Base-by-base conservation (phyloP, 2,329 filamentous ascomycete species). In the Domatiomyces globalis region DNA sequence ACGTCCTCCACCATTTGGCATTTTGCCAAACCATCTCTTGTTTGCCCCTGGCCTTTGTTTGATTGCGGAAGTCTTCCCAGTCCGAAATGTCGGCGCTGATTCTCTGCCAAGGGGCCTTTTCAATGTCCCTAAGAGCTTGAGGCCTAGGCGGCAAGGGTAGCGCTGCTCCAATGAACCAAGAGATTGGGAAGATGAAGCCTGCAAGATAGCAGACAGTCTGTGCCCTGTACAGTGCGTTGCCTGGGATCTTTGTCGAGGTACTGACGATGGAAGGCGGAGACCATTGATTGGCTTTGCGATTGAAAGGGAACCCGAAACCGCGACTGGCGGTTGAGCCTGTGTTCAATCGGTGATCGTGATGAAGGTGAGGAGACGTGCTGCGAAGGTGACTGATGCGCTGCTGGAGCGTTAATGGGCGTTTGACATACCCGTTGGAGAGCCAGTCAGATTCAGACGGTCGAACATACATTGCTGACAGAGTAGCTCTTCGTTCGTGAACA, bases 161-260 rank as follows among this genome's bases (percentile, higher is more conserved):
- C 50, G 89, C 74, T 1, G 86, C 78, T 1, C 83, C 87, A 56
- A 87, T 72, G 70, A 90, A 85, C 87, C 87, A 94, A 51, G 80
- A 73, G 54, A 87, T 75, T 5, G 86, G 87, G 62, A 87, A 79
- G 46, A 90, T 70, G 62, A 94, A 94, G 20, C 87, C 87, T 46
- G 83, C 43, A 51, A 81, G 79, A 67, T 94, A 94, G 47, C 86
- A 71, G 49, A 84, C 71, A 27, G 90, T 76, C 66, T 94, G 87
- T 46, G 80, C 69, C 62, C 89, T 89, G 55, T 84, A 77, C 56
- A 78, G 77, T 48, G 81, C 81, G 19, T 27, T 36, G 2, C 46
- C n/a, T 12, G 44, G 10, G 56, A 84, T 73, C 2, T 77, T 74
- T 36, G 76, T 78, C 42, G 80, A 78, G 2, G 77, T 77, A 67